phyloP scores from a whole-genome alignment of 768 basidiomycete species.

The Floccularia luteovirens region DNA sequence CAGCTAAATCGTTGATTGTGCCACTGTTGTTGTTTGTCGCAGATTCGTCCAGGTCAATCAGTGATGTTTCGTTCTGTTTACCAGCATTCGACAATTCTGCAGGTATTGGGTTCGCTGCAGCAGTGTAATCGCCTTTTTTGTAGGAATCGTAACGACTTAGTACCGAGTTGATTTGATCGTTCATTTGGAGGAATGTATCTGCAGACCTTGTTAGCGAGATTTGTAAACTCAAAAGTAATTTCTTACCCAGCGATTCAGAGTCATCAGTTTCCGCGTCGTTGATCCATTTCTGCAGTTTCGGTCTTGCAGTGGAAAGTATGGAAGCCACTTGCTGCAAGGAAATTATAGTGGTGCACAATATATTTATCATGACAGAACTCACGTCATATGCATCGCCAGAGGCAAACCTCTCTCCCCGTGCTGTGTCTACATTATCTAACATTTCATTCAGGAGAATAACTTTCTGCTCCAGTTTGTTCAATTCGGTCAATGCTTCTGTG shows the following conservation, averaged over 20 bases:
- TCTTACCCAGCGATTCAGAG: constrained; percentile 76
- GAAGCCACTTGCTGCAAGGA: constrained; percentile 75
- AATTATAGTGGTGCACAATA: background rate
- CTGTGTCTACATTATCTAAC: constrained; percentile 82
- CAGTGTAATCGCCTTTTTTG: constrained; percentile 82
- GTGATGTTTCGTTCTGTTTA: constrained; percentile 34
- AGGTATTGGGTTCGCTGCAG: constrained; percentile 63
- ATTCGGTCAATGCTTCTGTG: constrained; percentile 79
- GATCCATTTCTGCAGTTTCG: constrained; percentile 97
- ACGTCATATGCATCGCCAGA: constrained; percentile 92
- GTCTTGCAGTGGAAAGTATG: constrained; percentile 74
- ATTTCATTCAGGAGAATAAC: constrained; percentile 95
- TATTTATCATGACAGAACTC: constrained; percentile 16
- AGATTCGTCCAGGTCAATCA: constrained; percentile 76
- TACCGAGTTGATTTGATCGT: constrained; percentile 96
- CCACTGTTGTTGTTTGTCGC: constrained; percentile 15
- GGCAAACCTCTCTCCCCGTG: constrained; percentile 71
- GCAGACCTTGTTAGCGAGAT: constrained; percentile 4
- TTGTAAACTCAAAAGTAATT: background rate
- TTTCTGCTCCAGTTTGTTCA: constrained; percentile 92
- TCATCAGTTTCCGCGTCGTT: constrained; percentile 88
- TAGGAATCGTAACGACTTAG: constrained; percentile 87
- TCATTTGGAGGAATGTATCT: constrained; percentile 94
- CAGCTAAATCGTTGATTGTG: constrained; percentile 49
- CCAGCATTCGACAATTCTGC: constrained; percentile 35